phyloP scores from a whole-genome alignment of 495 filamentous ascomycete genomes.

The Umbilicaria muhlenbergii region DNA sequence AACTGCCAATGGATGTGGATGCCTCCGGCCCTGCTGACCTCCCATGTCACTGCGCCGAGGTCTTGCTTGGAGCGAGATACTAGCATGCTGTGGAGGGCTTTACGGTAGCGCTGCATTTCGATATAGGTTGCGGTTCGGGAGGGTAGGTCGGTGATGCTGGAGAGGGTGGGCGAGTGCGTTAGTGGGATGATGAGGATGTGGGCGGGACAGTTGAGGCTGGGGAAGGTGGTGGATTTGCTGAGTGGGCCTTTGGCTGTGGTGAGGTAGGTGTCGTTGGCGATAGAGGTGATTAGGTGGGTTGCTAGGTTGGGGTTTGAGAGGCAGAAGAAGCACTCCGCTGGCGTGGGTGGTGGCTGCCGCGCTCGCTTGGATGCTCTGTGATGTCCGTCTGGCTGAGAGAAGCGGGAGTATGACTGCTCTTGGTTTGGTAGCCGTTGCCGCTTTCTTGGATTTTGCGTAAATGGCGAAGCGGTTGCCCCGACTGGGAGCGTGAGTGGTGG shows the following conservation, averaged over 20 bases:
- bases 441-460: conserved; percentile 38
- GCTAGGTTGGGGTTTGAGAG: conserved; percentile 67
- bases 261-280: conserved; percentile 72
- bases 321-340: conserved; percentile 86
- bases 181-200: conserved; percentile 89
- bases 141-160: conserved; percentile 40
- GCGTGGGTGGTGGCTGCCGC: conserved; percentile 47
- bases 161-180: conserved; percentile 53
- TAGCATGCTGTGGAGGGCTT: conserved; percentile 55
- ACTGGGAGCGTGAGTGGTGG: conserved; percentile 38
- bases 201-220: conserved; percentile 55
- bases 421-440: conserved; percentile 37
- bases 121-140: conserved; percentile 35
- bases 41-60: conserved; percentile 78
- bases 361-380: conserved; percentile 36
- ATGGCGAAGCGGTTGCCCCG: conserved; percentile 58
- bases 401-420: conserved; percentile 43
- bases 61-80: conserved; percentile 24
- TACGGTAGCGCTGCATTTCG: conserved; percentile 72
- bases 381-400: conserved; percentile 27
- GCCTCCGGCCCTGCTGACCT: conserved; percentile 60
- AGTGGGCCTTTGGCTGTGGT: conserved; percentile 88
- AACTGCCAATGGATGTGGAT: conserved; percentile 95
- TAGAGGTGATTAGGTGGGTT: conserved; percentile 75
- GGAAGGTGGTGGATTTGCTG: conserved; percentile 48